A percentile compares a stretch with the other conserved stretches of the same genome.
These are phyloP conservation scores for Saraca asoca DNA, from an alignment of 331 rosid species.

Conservation along the genomic window DNA sequence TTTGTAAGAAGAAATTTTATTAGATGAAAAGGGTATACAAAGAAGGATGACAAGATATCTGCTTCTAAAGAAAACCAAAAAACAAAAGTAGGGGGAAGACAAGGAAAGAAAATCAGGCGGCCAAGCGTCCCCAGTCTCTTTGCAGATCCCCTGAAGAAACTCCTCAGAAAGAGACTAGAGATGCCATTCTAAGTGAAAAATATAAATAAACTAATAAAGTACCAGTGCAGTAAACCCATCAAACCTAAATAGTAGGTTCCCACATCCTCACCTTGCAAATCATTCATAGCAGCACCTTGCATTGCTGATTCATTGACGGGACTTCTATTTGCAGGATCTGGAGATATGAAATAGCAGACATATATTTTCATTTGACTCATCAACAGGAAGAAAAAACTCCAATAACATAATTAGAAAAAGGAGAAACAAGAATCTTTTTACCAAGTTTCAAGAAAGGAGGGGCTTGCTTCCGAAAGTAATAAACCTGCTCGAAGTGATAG, in stretches of 20 bases:
- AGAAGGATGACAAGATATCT: too few relatives aligned
- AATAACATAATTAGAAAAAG: not conserved
- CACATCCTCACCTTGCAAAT: conserved; percentile 47
- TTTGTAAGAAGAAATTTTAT: too few relatives aligned
- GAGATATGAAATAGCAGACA: conserved; percentile 22
- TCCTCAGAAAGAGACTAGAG: conserved; percentile 24
- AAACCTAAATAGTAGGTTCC: conserved; percentile 29
- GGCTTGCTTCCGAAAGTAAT: conserved; percentile 63
- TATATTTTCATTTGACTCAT: conserved; percentile 6
- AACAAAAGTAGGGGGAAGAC: too few relatives aligned
- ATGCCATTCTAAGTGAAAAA: conserved; percentile 15
- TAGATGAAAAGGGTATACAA: too few relatives aligned
- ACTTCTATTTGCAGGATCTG: conserved; percentile 46
- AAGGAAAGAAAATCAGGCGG: too few relatives aligned
- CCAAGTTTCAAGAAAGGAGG: conserved; percentile 47
- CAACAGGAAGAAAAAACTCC: conserved; percentile 12
- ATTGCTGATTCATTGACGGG: conserved; percentile 37
- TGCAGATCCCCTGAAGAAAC: too few relatives aligned
- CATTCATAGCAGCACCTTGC: conserved; percentile 46
- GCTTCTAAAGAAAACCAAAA: too few relatives aligned
- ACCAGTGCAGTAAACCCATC: conserved; percentile 22
- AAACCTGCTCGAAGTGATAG: conserved; percentile 85
- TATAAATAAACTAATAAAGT: conserved; percentile 21
- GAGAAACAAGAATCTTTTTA: conserved; percentile 29
- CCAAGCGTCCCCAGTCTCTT: too few relatives aligned